These are phyloP conservation scores for Phytophthora pini DNA, from an alignment of 352 stramenopile genomes.

Conservation along the genomic window DNA sequence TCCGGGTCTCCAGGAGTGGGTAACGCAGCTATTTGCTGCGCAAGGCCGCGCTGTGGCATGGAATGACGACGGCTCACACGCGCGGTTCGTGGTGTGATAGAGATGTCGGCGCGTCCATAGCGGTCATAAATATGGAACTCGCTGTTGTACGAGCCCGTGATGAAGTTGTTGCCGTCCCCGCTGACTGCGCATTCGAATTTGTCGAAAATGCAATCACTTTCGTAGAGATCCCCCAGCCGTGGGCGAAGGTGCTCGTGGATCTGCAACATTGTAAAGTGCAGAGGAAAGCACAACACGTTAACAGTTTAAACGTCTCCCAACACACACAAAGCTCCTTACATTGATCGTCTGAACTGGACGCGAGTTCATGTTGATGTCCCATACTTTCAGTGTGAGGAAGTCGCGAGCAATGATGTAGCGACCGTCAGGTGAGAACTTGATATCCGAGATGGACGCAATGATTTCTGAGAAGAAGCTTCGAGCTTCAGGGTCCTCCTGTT, in stretches of 20 bases:
- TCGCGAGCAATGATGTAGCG: slow-evolving; percentile 95
- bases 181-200: slow-evolving; percentile 96
- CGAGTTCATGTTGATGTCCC: slow-evolving; percentile 96
- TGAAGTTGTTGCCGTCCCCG: slow-evolving; percentile 92
- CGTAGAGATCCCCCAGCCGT: slow-evolving; percentile 92
- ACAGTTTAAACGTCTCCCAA: neutral
- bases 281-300: neutral
- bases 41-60: slow-evolving; percentile 67
- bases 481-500: slow-evolving; percentile 76
- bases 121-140: slow-evolving; percentile 93
- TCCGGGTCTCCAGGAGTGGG: slow-evolving; percentile 44
- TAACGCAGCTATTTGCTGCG: slow-evolving; percentile 60
- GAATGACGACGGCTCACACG: slow-evolving; percentile 67
- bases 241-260: slow-evolving; percentile 93
- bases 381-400: slow-evolving; percentile 96
- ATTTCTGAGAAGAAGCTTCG: slow-evolving; percentile 97
- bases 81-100: slow-evolving; percentile 53
- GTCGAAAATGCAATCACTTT: slow-evolving; percentile 98
- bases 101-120: slow-evolving; percentile 79
- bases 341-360: slow-evolving; percentile 93
- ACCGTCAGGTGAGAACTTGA: slow-evolving; percentile 94
- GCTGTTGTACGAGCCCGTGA: slow-evolving; percentile 96
- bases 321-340: slow-evolving; percentile 45
- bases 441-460: slow-evolving; percentile 95
- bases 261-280: slow-evolving; percentile 26